Conservation (phyloP, 495 filamentous ascomycete species). For the Talaromyces wortmannii region DNA sequence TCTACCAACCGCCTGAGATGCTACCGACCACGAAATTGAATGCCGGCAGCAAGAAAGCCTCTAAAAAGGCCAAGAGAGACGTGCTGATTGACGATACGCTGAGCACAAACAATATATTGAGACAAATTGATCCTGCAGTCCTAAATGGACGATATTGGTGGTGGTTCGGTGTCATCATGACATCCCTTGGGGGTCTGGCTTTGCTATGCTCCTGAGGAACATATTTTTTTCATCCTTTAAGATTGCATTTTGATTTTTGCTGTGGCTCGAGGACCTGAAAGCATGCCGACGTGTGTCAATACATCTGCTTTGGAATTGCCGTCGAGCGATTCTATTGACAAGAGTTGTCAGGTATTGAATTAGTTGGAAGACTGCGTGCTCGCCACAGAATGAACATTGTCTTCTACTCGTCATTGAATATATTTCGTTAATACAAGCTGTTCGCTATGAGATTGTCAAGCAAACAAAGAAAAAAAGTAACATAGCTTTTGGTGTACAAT, state of each 20-base stretch:
- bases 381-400: neutral
- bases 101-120: slow-evolving; percentile 34
- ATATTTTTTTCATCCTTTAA: too few species aligned
- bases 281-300: too few species aligned
- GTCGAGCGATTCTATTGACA: neutral
- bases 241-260: too few species aligned
- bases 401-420: neutral
- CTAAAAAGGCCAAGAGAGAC: slow-evolving; percentile 28
- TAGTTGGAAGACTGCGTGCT: too few species aligned
- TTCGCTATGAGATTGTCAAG: neutral
- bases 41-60: slow-evolving; percentile 32
- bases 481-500: neutral
- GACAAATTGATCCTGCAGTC: slow-evolving; percentile 40
- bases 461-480: neutral
- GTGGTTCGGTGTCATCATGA: slow-evolving; percentile 66
- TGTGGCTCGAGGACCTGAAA: too few species aligned
- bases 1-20: slow-evolving; percentile 64
- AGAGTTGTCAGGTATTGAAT: too few species aligned
- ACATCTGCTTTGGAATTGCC: neutral
- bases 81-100: slow-evolving; percentile 13
- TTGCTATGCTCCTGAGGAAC: slow-evolving; percentile 25
- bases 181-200: slow-evolving; percentile 46
- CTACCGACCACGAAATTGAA: slow-evolving; percentile 66
- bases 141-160: slow-evolving; percentile 46
- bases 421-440: neutral